Percentiles rank a stretch among this genome's conserved stretches.
These are phyloP conservation scores for Globisporangium canariense DNA, from an alignment of 352 stramenopile species.

Conservation along the genomic window DNA sequence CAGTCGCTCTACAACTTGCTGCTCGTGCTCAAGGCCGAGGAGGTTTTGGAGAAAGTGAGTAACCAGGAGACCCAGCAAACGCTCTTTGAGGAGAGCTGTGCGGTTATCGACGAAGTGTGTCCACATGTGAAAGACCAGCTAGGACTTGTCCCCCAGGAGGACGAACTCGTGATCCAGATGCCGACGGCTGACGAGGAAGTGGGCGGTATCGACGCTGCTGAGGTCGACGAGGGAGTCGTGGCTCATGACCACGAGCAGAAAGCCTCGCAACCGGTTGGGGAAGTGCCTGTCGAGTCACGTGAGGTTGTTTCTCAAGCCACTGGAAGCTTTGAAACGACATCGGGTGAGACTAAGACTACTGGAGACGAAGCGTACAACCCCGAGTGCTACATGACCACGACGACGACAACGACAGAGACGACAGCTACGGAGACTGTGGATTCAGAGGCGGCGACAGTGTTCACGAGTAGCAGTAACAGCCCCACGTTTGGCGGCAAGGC, in stretches of 20 bases:
- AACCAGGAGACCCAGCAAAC: slow-evolving; percentile 40
- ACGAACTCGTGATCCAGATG: slow-evolving; percentile 1
- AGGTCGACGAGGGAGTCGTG: not conserved
- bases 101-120: slow-evolving; percentile 69
- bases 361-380: not conserved
- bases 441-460: not conserved
- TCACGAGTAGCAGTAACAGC: not conserved
- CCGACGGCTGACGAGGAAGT: not conserved
- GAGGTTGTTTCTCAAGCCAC: not conserved
- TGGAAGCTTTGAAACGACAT: not conserved
- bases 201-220: not conserved
- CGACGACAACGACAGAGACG: not conserved
- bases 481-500: slow-evolving; percentile 33
- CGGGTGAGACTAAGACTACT: not conserved
- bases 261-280: not conserved
- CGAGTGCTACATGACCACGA: not conserved
- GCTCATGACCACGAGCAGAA: not conserved
- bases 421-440: not conserved
- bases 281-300: not conserved
- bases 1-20: slow-evolving; percentile 86
- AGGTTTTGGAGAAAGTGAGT: slow-evolving; percentile 57
- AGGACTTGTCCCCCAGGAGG: slow-evolving; percentile 38
- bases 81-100: slow-evolving; percentile 67
- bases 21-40: slow-evolving; percentile 76
- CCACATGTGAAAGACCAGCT: slow-evolving; percentile 78